Evolutionary conservation across 306 rosid genomes (phyloP).

Genomic region (Pyrus betulifolia): DNA sequence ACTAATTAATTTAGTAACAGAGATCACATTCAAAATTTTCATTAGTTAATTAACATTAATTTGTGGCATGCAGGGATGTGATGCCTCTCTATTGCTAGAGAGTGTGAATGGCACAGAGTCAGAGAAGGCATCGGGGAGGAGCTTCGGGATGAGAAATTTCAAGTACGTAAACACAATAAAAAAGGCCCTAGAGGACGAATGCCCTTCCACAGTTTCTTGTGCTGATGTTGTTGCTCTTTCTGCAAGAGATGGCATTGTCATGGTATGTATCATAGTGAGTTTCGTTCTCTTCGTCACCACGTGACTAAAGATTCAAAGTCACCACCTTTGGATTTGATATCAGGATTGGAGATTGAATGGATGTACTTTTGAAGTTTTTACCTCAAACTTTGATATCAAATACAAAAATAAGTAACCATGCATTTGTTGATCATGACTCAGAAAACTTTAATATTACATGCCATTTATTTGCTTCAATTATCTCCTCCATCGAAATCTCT

Average conservation of each 20-base stretch:
- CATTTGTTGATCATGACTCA: too few relatives aligned
- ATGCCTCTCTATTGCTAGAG: conserved; percentile 64
- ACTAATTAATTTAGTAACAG: not conserved
- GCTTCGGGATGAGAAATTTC: conserved; percentile 85
- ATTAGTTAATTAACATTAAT: not conserved
- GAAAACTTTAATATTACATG: too few relatives aligned
- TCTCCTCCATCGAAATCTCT: too few relatives aligned
- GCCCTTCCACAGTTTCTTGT: conserved; percentile 71
- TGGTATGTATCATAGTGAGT: conserved; percentile 28
- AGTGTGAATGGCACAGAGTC: conserved; percentile 36
- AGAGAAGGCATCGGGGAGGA: conserved; percentile 51
- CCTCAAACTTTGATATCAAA: too few relatives aligned
- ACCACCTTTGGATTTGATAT: too few relatives aligned
- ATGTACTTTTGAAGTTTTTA: too few relatives aligned
- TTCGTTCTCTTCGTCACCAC: not conserved
- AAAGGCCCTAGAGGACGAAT: conserved; percentile 54
- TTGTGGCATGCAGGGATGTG: conserved; percentile 53
- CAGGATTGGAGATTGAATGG: too few relatives aligned
- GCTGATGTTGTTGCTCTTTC: conserved; percentile 87
- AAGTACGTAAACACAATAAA: conserved; percentile 64
- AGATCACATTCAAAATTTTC: not conserved
- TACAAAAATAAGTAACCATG: too few relatives aligned
- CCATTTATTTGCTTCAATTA: too few relatives aligned
- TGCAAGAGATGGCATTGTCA: conserved; percentile 62
- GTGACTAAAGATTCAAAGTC: too few relatives aligned